Base-by-base conservation (phyloP, 2,329 filamentous ascomycete species). In the Alternaria triticina region DNA sequence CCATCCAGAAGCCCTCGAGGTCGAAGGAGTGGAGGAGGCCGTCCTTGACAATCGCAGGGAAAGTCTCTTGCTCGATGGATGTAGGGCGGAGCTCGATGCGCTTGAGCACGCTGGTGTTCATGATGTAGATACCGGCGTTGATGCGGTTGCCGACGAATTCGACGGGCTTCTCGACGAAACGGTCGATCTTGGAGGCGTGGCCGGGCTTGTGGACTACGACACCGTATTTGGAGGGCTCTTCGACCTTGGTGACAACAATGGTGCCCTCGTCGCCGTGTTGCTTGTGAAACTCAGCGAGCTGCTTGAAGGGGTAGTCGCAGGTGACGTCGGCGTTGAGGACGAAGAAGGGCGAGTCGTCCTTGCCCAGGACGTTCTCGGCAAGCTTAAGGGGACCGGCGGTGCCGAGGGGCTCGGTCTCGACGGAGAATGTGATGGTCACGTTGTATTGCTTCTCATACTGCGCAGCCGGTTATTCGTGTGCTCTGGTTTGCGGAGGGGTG, bases 81-180 rank as follows among this genome's bases (percentile, higher is more conserved):
- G 95, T 98, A 45, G 96, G 96, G 66, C 95, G 93, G 70, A 98
- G 90, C 82, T 98, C 95, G 77, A 99, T 98, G 80, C 95, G 92
- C 71, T 90, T 86, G 64, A 99, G 89, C 44, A 98, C 89, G 55
- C 91, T 94, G 52, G 94, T 94, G 86, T 97, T 98, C 77, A 98
- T 87, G 76, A 98, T 97, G 86, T 98, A 98, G 83, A 98, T 93
- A 83, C 96, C 96, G 72, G 95, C 96, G 77, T 98, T 98, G 87
- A 98, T 98, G 70, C 95, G 92, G 88, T 98, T 98, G 76, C 95
- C 95, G 62, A 98, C 95, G 79, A 97, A 98, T 84, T 98, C 93
- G 79, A 98, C 93, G 40, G 95, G 95, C 87, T 99, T 99, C 89
- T 99, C 95, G 73, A 99, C 96, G 85, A 99, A 99, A 73, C 96